Base-by-base conservation (phyloP, 1,284 basidiomycete species). In the Mycena sp. region DNA sequence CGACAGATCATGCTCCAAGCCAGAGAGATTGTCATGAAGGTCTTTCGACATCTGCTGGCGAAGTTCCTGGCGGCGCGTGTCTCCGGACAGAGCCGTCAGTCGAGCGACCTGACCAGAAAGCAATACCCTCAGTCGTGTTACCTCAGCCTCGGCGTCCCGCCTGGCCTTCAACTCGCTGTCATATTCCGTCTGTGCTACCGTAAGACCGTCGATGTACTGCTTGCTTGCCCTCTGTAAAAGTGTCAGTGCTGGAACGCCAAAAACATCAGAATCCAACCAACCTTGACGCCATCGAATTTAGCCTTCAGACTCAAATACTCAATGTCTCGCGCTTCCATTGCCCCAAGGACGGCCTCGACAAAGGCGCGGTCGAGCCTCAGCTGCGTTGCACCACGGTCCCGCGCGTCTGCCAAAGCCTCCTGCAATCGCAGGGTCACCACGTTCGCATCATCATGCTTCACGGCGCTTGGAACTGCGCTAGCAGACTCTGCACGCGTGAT, bases 161-260 rank as follows among this genome's bases (percentile, higher is more conserved):
- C 97, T 89, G 39, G 93, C 91, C 67, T 94, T 91, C 59, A 96
- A 87, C 81, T 99, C 97, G 69, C 90, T 90, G 80, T 98, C 96
- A 79, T 97, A 98, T 80, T 99, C 97, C 65, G 94, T 92, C 75
- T 96, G 94, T 2, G 97, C 97, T 54, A 96, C 94, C 0, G 92
- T 93, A 68, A 99, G 85, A 18, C 97, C 97, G 74, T 97, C 94
- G 70, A 96, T 94, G 76, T 95, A 96, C 77, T 96, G 94, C 78
- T 95, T 94, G 80, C 95, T 97, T 59, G 93, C 89, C 67, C 95
- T 86, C 95, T 96, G 78, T 54, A 72, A 63, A 39, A 44, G 44
- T 10, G 46, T 64, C 38, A 52, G 62, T 20, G 46, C 48, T 52
- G 65, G 61, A 62, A 30, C 64, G 64, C 34, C 69, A 44, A 65